Percentiles rank a stretch among this genome's conserved stretches.
phyloP scores from a whole-genome alignment of 257 asterid species.

The Lithospermum erythrorhizon region DNA sequence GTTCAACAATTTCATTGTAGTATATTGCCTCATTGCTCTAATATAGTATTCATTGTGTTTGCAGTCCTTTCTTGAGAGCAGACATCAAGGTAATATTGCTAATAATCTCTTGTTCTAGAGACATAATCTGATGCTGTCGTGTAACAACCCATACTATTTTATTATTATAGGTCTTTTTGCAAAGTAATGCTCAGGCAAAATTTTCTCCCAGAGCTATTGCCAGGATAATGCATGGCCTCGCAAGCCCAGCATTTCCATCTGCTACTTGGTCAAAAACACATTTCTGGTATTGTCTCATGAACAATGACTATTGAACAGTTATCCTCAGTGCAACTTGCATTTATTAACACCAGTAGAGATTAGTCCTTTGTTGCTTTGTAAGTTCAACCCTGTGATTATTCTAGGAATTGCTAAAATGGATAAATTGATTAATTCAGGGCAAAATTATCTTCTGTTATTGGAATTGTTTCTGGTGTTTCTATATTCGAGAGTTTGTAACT shows the following conservation, averaged over 20 bases:
- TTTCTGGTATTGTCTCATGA: constrained; percentile 58
- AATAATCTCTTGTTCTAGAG: not conserved
- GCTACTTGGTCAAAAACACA: constrained; percentile 87
- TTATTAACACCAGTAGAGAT: too few relatives aligned
- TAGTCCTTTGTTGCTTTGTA: not conserved
- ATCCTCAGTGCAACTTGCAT: not conserved
- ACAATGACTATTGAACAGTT: not conserved
- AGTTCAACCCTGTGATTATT: not conserved
- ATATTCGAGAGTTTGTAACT: not conserved
- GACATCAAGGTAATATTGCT: constrained; percentile 60
- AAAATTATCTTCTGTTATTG: not conserved
- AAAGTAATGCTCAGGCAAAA: constrained; percentile 66
- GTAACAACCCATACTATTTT: constrained; percentile 16
- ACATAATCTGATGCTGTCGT: not conserved
- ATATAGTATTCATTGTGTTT: constrained; percentile 16
- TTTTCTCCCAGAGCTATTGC: constrained; percentile 91
- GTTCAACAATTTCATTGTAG: not conserved
- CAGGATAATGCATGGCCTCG: constrained; percentile 81
- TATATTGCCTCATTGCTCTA: constrained; percentile 16
- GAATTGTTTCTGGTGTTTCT: not conserved
- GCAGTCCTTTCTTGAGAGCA: constrained; percentile 81
- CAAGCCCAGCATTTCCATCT: constrained; percentile 84
- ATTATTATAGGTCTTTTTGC: constrained; percentile 68
- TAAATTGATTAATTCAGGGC: not conserved
- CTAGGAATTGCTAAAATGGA: not conserved